Base-by-base conservation (phyloP, 2,329 filamentous ascomycete genomes). In the Trichocomaceae sp. region DNA sequence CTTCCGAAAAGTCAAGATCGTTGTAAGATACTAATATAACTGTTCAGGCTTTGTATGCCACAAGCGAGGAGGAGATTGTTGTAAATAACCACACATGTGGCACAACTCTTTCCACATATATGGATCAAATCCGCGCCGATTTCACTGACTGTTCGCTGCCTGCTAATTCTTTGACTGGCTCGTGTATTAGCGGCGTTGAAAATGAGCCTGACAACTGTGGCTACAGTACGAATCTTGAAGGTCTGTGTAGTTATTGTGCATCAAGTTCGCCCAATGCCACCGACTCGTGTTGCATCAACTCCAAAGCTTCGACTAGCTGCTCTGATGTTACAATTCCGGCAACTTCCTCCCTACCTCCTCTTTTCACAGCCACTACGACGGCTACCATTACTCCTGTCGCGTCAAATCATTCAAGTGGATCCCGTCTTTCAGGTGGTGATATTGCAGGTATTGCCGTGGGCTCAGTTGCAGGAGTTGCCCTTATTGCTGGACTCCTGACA, bases 191-290 rank as follows among this genome's bases (percentile, higher is more conserved):
- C 41, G 93, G 86, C 47, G 82, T 83, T 52, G 73, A 79, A 41
- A 99, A 99, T 65, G 90, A 99, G 74, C 83, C 85, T 1, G 72
- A 84, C 6, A 89, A 97, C 67, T 99, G 93, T 71, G 93, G 93
- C 47, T 99, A 86, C 68, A 82, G 80, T 41, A 80, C 83, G 60
- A 87, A 86, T 63, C 69, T 84, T 7, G 73, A 79, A 53, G 90
- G 91, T 2, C 78, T 99, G 35, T 99, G 93, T 75, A 83, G 85
- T 4, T 96, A 93, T 71, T 99, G 93, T 71, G 80, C 82, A 42
- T 79, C 84, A 6, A 92, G 88, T 63, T 90, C 91, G 26, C 83
- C 85, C 59, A 97, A 97, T 72, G 87, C 90, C 9, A 97, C 92
- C 50, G 92, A 97, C 69, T 95, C 91, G 3, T 99, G 93, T 76